These are phyloP conservation scores for Wallacemonas sp. DNA, from an alignment of 208 protist species.

Conservation along the genomic window DNA sequence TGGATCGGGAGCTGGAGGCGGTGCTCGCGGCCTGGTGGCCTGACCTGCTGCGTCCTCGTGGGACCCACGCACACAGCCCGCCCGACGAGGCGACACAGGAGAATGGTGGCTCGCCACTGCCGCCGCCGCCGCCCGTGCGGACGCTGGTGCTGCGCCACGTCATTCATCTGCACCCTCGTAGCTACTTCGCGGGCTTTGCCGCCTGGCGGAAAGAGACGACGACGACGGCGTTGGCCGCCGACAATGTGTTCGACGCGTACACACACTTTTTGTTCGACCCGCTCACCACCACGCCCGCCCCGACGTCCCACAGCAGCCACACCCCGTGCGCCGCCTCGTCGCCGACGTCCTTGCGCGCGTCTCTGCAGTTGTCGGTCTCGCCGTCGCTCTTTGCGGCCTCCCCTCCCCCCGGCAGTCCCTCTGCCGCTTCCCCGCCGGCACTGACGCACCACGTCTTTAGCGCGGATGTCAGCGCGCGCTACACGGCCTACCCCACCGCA, in stretches of 20 bases:
- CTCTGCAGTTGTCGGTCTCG: background rate
- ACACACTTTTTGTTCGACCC: constrained; percentile 25
- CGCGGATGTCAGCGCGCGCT: constrained; percentile 40
- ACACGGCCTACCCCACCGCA: constrained; percentile 82
- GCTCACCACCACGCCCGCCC: constrained; percentile 18
- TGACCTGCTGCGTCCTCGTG: background rate
- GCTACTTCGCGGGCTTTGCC: constrained; percentile 36
- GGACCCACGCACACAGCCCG: background rate
- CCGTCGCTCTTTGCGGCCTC: background rate
- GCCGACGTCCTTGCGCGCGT: constrained; percentile 12
- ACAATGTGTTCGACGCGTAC: constrained; percentile 23
- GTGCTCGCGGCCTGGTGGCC: background rate
- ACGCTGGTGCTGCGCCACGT: constrained; percentile 42
- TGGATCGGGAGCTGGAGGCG: constrained; percentile 25
- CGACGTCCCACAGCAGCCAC: constrained; percentile 16
- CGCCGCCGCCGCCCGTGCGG: constrained; percentile 13
- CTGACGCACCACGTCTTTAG: constrained; percentile 70
- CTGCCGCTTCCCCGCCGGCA: background rate
- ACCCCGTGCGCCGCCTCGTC: no score
- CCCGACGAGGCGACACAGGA: no score
- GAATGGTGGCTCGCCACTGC: no score
- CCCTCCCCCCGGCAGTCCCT: background rate
- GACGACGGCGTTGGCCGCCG: background rate
- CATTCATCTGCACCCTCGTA: constrained; percentile 43
- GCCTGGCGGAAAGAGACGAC: constrained; percentile 8